Evolutionary conservation across 2,329 filamentous ascomycete genomes (phyloP), one percentile per base, ranked within the genome.

Genomic region (Monosporascus sp.): DNA sequence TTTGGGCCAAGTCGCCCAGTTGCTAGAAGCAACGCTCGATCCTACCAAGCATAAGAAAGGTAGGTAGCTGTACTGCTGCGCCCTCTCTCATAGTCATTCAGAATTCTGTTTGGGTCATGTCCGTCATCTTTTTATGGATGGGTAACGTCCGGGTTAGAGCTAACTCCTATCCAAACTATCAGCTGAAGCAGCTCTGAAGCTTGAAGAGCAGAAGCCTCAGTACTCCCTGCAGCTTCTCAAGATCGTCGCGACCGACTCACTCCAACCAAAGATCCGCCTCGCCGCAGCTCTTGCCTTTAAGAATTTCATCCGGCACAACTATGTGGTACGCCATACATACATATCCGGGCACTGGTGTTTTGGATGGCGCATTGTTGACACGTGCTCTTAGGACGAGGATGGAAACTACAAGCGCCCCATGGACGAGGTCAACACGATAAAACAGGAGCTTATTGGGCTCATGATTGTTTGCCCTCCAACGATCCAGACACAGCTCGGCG

Each of bases 281-380:
- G 85, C 93, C 7, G 90, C 89, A 65, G 90, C 94, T 27, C 80
- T 99, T 55, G 94, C 89, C 76, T 99, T 99, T 82, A 99, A 99
- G 76, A 99, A 99, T 77, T 96, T 96, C 72, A 91, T 99, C 67
- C 88, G 89, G 72, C 85, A 88, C 68, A 94, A 91, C 78, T 99
- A 95, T 84, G 89, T 91, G 63, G 85, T 87, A 73, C 62, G 83
- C 31, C 31, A 35, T 35, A 35, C 31, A 35, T 35, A 35, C 3
- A 35, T 35, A 2, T 11, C 5, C 31, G 31, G 31, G 31, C 31
- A 5, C 31, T 35, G 9, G 31, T 5, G 31, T 14, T 35, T 35
- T 14, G 11, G 31, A 35, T 35, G 31, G 31, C 31, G 11, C 31
- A 35, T 14, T 14, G 31, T 35, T 35, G 31, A 35, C 31, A 14